Base-by-base conservation (phyloP, 495 filamentous ascomycete genomes). In the Glonium stellatum region DNA sequence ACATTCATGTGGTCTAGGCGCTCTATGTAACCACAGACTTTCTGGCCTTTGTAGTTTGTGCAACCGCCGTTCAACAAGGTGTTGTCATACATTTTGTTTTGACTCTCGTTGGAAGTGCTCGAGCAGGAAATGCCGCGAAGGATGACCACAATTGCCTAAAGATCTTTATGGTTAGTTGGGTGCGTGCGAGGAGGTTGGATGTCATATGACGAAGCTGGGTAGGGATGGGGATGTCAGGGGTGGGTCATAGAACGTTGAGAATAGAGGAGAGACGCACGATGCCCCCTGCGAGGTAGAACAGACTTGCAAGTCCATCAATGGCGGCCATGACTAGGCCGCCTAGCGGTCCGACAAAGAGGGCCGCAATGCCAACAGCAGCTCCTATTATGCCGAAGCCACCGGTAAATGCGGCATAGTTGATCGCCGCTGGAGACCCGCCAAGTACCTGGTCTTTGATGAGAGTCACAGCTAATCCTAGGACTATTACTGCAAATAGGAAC, bases 391-490 rank as follows among this genome's bases (percentile, higher is more conserved):
- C 57, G 44, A 59, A 59, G 10, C 22, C 57, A 22, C 57, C 57
- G 22, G 47, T 21, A 34, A 59, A 54, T 23, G 57, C 22, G 44
- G 15, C 21, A 25, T 34, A 59, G 12, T 22, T 42, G 12, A 46
- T 59, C 37, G 57, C 37, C 13, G 57, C 21, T 25, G 57, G 57
- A 10, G 31, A 0, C 25, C 42, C 31, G 34, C 23, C 34, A n/a
- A 53, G 8, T 36, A 62, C 57, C 57, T 81, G 78, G 10, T 70
- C 71, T 25, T 72, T 76, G 37, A 77, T 72, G 22, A 81, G 70
- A 15, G 64, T 62, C 0, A 79, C 69, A 2, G 79, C 76, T 47
- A 82, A 69, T 23, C 71, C 75, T 23, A 82, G 71, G 58, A 81
- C 69, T 11, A 78, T 66, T 36, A 75, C 60, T 15, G 71, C 64